Evolutionary conservation across 2,329 filamentous ascomycete genomes (phyloP), one percentile per base, ranked within the genome.

Genomic region (Pseudocercospora crystallina): DNA sequence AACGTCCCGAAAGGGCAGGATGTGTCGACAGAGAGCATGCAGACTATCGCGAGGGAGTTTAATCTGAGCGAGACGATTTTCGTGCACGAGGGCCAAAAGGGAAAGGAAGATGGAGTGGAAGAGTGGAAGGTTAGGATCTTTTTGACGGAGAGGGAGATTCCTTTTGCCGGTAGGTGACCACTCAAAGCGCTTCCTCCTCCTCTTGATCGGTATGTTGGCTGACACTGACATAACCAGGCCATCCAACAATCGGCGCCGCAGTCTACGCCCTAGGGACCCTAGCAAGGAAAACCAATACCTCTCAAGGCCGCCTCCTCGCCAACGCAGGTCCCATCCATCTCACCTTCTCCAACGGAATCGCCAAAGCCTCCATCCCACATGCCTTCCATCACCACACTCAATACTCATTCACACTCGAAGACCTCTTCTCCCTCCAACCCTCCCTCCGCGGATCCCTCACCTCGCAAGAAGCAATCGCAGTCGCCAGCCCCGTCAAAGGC

Each of bases 341-440:
- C 12, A 60, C 63, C 8, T 64, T 75, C 46, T 59, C 61, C 8
- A 70, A 67, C 15, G 65, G 65, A 33, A 65, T 74, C n/a, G 80
- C 84, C 5, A 78, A 76, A 44, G 85, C 85, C 12, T 70, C 69
- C 3, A 84, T 91, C 56, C 86, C 87, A 31, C 84, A 89, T 65
- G 75, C 86, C 54, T 76, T 85, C 56, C 85, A 81, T 60, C 62
- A 83, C 49, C 87, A 90, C 69, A 59, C 59, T 20, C 53, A 63
- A 17, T 61, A 52, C 15, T 44, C 59, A 5, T 65, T 70, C 20
- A 60, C 63, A 12, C 53, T 63, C 29, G 52, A 67, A 29, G 61
- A 65, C 34, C 52, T 69, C n/a, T 65, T 69, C 39, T 55, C 61
- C 15, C 44, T 72, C 15, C 73, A 76, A 53, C 66, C 71, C 10